Evolutionary conservation across 331 rosid genomes (phyloP), one percentile per base, ranked within the genome.

Genomic region (Pyrus hybrid): DNA sequence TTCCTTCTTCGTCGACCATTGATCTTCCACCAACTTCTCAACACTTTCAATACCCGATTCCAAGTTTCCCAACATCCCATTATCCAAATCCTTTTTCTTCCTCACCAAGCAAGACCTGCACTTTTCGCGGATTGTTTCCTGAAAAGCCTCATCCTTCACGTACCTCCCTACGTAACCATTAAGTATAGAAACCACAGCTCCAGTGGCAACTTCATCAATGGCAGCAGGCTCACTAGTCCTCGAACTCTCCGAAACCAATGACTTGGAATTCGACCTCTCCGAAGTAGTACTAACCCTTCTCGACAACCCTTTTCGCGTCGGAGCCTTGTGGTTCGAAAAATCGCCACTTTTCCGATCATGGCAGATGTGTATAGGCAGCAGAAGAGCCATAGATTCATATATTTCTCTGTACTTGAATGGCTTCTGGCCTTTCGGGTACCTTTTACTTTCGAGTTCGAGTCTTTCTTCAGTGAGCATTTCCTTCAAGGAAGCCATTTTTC

Each of bases 401-500:
- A 73, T 74, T 68, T 67, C 35, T 73, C 63, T 80, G 62, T 63
- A 47, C 43, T 22, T 65, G 33, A 66, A 28, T 25, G 78, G 30
- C 6, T 73, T 79, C 6, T 23, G 74, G 16, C 71, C 18, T 47
- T 47, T 47, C 58, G 35, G 26, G 56, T 18, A 32, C 30, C 8
- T 13, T 56, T 21, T 6, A 10, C 21, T 81, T 20, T 75, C 32
- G 57, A 71, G 82, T 22, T 79, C 43, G 37, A 83, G 78, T 56
- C 87, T 85, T 83, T 93, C 96, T 32, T 86, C 80, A 21, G 88
- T 78, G 47, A 93, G 94, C 29, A 90, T 80, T 28, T 90, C 83
- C 70, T 71, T 77, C 5, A 93, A 82, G 79, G 83, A 79, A 57
- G 97, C 86, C 97, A 93, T 90, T 25, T 58, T 1, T 76, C 23